These are phyloP conservation scores for Cymodocea nodosa DNA, from an alignment of 116 monocot species.

Conservation along the genomic window DNA sequence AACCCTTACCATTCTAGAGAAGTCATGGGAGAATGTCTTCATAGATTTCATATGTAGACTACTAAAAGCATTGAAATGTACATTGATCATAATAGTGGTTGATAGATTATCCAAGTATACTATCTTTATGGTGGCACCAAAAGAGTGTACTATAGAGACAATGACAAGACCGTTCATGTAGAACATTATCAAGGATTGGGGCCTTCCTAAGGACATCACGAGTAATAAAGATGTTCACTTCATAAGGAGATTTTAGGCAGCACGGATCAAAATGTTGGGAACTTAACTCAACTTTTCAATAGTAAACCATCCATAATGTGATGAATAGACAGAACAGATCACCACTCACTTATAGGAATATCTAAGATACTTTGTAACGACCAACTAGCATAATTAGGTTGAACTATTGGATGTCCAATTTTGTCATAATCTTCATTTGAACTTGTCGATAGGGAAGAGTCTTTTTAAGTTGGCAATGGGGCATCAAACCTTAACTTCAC, in stretches of 20 bases:
- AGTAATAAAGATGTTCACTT: not conserved
- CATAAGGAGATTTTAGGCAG: not conserved
- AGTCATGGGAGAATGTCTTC: too few species aligned
- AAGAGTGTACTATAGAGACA: not conserved
- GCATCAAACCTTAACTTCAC: not conserved
- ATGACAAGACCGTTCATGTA: not conserved
- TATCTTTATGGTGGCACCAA: not conserved
- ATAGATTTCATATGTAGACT: too few species aligned
- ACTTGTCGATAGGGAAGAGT: not conserved
- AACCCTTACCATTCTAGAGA: too few species aligned
- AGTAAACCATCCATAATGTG: not conserved
- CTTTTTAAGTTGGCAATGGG: not conserved
- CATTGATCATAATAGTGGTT: not conserved
- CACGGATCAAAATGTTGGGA: not conserved
- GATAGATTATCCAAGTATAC: conserved; percentile 2
- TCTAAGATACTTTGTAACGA: not conserved
- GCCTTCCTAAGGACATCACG: not conserved
- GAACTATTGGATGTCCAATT: not conserved
- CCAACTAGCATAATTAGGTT: too few species aligned
- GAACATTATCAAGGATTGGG: not conserved
- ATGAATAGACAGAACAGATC: not conserved
- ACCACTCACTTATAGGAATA: not conserved
- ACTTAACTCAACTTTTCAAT: not conserved
- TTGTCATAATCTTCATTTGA: not conserved
- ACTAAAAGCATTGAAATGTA: too few species aligned